Evolutionary conservation across 2,329 filamentous ascomycete species (phyloP).

Genomic region (Metarhizium album): DNA sequence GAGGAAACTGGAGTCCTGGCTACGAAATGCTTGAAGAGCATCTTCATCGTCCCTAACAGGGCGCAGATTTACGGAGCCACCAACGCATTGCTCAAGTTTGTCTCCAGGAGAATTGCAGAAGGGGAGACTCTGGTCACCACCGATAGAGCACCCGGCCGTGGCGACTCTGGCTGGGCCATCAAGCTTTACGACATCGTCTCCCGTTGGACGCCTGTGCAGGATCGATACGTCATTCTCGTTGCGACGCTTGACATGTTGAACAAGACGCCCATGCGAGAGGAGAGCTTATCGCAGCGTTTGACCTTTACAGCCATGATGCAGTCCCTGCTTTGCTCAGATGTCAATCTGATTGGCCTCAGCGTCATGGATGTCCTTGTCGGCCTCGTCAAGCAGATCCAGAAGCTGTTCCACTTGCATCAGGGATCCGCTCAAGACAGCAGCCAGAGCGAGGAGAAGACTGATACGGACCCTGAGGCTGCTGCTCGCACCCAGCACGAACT

Average conservation of each 20-base stretch:
- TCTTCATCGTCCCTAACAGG: slow-evolving; percentile 74
- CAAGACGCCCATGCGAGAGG: slow-evolving; percentile 56
- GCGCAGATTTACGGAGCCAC: slow-evolving; percentile 74
- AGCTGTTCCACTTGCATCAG: slow-evolving; percentile 56
- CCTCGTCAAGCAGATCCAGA: slow-evolving; percentile 72
- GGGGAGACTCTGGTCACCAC: slow-evolving; percentile 42
- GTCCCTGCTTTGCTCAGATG: slow-evolving; percentile 72
- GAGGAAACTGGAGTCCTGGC: slow-evolving; percentile 79
- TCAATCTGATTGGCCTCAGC: slow-evolving; percentile 90
- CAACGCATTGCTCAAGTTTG: slow-evolving; percentile 61
- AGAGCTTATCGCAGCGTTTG: slow-evolving; percentile 62
- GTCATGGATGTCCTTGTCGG: slow-evolving; percentile 90
- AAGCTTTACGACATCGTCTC: slow-evolving; percentile 71
- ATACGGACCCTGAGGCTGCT: slow-evolving; percentile 21
- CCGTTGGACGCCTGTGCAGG: slow-evolving; percentile 85
- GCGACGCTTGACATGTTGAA: slow-evolving; percentile 69
- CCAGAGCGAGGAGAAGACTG: slow-evolving; percentile 23
- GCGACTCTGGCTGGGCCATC: slow-evolving; percentile 65
- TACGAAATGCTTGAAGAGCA: slow-evolving; percentile 73
- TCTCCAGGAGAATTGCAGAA: slow-evolving; percentile 47
- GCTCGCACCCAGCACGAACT: slow-evolving; percentile 45
- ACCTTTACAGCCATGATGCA: slow-evolving; percentile 69
- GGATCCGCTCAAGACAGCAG: slow-evolving; percentile 21
- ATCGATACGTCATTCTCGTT: slow-evolving; percentile 82
- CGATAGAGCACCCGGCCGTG: slow-evolving; percentile 27